phyloP scores from a whole-genome alignment of 2,329 filamentous ascomycete species.

The Tolypocladium pustulatum region DNA sequence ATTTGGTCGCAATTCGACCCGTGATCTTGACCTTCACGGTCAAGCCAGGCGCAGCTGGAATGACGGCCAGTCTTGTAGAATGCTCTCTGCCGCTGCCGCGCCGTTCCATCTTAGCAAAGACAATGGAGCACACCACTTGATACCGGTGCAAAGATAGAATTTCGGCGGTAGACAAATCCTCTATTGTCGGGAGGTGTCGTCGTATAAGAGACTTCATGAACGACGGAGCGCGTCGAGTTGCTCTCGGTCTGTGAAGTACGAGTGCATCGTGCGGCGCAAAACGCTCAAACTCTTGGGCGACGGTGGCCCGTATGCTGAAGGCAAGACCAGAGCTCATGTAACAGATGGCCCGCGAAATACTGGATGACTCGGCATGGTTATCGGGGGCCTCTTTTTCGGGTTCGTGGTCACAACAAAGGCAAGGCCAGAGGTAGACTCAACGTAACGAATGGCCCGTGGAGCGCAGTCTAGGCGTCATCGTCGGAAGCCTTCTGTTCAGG shows the following conservation, averaged over 20 bases:
- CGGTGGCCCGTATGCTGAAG: slow-evolving; percentile 6
- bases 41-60: slow-evolving; percentile 7
- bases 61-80: slow-evolving; percentile 10
- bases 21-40: slow-evolving; percentile 9
- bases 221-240: background rate
- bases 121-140: slow-evolving; percentile 4
- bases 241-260: fast-evolving
- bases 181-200: background rate
- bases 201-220: background rate
- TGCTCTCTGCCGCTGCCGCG: too few relatives aligned
- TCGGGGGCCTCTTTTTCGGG: background rate
- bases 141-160: slow-evolving; percentile 9
- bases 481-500: background rate
- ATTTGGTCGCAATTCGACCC: slow-evolving; percentile 10
- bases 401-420: too few relatives aligned
- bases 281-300: background rate
- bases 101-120: too few relatives aligned
- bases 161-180: background rate
- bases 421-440: slow-evolving; percentile 12
- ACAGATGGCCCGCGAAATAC: background rate
- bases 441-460: slow-evolving; percentile 7
- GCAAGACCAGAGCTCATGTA: too few relatives aligned
- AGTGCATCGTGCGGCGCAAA: fast-evolving
- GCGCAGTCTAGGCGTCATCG: fast-evolving
- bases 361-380: fast-evolving